Conservation (phyloP, 225 moss, liverwort and hornwort species). For the Polytrichum formosum region DNA sequence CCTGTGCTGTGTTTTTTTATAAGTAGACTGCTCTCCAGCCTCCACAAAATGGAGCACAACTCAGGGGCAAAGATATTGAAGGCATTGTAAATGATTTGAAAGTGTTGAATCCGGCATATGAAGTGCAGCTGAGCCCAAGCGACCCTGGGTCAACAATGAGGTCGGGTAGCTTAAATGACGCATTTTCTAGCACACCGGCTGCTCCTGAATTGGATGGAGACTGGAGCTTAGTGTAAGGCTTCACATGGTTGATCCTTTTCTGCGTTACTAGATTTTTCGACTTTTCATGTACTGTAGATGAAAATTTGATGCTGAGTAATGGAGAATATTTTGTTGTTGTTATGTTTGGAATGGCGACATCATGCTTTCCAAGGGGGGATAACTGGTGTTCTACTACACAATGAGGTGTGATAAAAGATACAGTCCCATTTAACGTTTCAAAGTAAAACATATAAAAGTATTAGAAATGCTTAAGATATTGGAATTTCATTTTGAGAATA, state of each 20-base stretch:
- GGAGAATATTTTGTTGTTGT: no score
- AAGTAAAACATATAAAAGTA: no score
- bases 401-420: no score
- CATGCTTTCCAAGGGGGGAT: no score
- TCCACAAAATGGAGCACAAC: slow-evolving; percentile 38
- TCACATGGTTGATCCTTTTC: neutral
- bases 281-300: no score
- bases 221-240: slow-evolving; percentile 81
- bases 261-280: no score
- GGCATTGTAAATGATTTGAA: slow-evolving; percentile 58
- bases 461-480: no score
- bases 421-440: no score
- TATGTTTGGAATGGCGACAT: no score
- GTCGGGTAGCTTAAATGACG: slow-evolving; percentile 34
- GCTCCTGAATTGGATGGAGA: slow-evolving; percentile 75
- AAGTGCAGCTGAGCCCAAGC: slow-evolving; percentile 46
- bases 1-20: neutral
- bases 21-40: slow-evolving; percentile 66
- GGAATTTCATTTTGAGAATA: no score
- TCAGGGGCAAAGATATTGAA: slow-evolving; percentile 58
- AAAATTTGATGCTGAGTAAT: no score
- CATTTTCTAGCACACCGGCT: slow-evolving; percentile 47
- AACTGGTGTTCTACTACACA: no score
- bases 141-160: slow-evolving; percentile 40
- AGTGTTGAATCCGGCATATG: slow-evolving; percentile 56